Conservation (phyloP, 331 rosid genomes). For the Pyracantha coccinea region DNA sequence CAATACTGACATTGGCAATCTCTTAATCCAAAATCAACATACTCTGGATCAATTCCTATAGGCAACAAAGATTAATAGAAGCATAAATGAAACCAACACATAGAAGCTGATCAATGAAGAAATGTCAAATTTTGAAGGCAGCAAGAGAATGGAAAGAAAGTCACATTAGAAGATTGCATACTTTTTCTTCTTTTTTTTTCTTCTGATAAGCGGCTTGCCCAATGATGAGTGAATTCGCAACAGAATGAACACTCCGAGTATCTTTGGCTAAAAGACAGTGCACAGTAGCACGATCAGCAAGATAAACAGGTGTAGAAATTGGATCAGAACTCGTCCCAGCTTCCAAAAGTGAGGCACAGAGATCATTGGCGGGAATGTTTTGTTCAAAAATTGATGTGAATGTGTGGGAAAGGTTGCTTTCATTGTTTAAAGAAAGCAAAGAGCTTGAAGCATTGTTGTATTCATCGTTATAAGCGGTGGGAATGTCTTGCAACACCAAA, state of each 20-base stretch:
- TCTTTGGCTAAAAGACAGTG: fast-evolving
- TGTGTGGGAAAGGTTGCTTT: no score
- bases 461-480: no score
- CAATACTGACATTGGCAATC: background rate
- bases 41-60: background rate
- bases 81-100: background rate
- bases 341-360: background rate
- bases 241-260: background rate
- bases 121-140: no score
- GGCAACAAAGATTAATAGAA: no score
- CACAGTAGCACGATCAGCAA: background rate
- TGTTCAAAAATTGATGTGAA: no score
- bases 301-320: fast-evolving
- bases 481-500: no score
- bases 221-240: fast-evolving
- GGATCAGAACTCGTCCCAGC: background rate
- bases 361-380: fast-evolving
- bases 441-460: no score
- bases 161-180: no score
- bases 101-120: background rate
- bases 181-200: background rate
- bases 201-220: fast-evolving
- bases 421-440: no score
- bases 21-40: background rate
- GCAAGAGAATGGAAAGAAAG: background rate